These are phyloP conservation scores for Solanum sejunctum DNA, from an alignment of 257 asterid species.

Conservation along the genomic window DNA sequence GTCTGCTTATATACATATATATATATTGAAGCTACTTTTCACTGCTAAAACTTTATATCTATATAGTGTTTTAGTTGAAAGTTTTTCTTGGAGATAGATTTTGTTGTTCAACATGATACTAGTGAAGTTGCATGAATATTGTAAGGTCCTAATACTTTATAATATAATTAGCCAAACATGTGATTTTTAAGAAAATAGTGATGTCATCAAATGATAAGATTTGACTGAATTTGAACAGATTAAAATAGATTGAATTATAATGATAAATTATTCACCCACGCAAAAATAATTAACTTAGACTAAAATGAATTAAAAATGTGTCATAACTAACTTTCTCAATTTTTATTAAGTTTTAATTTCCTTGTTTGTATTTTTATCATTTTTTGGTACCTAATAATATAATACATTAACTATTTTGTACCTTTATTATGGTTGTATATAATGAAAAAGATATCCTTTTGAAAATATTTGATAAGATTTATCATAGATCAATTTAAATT, in stretches of 20 bases:
- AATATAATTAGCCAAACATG: background rate
- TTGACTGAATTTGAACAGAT: background rate
- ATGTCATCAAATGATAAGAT: background rate
- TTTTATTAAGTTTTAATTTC: background rate
- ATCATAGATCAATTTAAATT: background rate
- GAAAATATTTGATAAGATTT: background rate
- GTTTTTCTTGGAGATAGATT: background rate
- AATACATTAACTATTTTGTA: too few relatives aligned
- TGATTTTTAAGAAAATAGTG: background rate
- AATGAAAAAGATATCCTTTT: too few relatives aligned
- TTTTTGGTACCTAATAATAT: background rate
- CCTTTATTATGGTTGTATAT: background rate
- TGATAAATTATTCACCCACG: background rate
- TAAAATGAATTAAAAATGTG: background rate
- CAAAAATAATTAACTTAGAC: background rate
- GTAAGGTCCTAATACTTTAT: background rate
- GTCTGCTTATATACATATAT: background rate
- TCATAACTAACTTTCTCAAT: background rate
- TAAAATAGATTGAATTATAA: background rate
- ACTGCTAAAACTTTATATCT: slow-evolving; percentile 1
- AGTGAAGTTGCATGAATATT: background rate
- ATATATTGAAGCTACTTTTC: background rate
- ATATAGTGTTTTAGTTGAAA: background rate
- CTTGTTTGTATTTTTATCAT: background rate
- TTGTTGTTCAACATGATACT: background rate